These are phyloP conservation scores for Lentinula detonsa DNA, from an alignment of 768 basidiomycete genomes.

Conservation along the genomic window DNA sequence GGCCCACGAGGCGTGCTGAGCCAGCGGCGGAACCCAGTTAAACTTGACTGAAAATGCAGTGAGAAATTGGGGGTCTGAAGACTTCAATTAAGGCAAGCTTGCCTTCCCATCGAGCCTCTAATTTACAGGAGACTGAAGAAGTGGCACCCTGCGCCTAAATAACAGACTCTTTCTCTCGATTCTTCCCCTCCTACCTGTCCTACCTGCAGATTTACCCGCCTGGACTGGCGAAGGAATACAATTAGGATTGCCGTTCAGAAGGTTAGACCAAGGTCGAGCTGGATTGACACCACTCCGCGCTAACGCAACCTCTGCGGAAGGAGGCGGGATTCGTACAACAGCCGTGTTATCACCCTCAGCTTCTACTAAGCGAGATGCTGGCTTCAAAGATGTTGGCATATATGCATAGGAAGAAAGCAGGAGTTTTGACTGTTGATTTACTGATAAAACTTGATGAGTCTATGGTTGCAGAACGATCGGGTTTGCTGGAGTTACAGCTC, in stretches of 20 bases:
- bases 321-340: conserved; percentile 32
- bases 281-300: conserved; percentile 22
- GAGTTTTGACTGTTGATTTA: conserved; percentile 47
- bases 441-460: conserved; percentile 54
- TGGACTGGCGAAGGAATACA: conserved; percentile 5
- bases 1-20: too few relatives aligned
- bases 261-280: conserved; percentile 38
- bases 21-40: too few relatives aligned
- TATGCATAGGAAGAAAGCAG: conserved; percentile 46
- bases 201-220: neutral
- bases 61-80: too few relatives aligned
- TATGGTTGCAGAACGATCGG: conserved; percentile 22
- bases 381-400: conserved; percentile 23
- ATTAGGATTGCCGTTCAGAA: conserved; percentile 16
- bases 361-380: conserved; percentile 25
- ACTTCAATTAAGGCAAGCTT: too few relatives aligned
- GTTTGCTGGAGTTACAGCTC: conserved; percentile 5
- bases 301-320: conserved; percentile 27
- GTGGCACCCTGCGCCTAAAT: neutral
- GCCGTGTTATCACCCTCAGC: conserved; percentile 29
- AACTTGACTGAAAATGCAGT: too few relatives aligned
- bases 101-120: too few relatives aligned
- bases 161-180: neutral
- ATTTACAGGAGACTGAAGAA: neutral
- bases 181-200: neutral